Conservation (phyloP, 306 rosid genomes). For the Lithocarpus polystachyus region DNA sequence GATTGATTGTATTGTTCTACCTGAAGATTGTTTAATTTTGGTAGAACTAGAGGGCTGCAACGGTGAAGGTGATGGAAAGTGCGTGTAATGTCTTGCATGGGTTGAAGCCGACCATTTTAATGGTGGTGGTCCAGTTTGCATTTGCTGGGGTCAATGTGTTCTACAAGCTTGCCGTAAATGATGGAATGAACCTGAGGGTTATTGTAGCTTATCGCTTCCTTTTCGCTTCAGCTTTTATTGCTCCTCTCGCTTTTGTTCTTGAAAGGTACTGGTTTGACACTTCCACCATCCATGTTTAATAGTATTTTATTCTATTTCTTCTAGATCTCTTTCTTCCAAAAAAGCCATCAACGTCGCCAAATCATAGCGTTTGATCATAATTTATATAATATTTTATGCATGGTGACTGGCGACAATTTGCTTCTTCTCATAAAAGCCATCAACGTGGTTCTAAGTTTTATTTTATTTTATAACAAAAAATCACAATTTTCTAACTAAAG, state of each 20-base stretch:
- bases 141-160: constrained; percentile 55
- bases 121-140: constrained; percentile 48
- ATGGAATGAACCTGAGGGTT: constrained; percentile 61
- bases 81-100: constrained; percentile 25
- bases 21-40: too few relatives aligned
- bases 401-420: neutral
- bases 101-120: constrained; percentile 42
- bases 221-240: constrained; percentile 55
- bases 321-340: neutral
- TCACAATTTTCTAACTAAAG: too few relatives aligned
- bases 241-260: constrained; percentile 50
- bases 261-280: constrained; percentile 43
- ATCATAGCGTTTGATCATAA: too few relatives aligned
- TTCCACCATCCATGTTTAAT: too few relatives aligned
- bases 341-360: neutral
- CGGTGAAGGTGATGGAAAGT: neutral
- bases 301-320: too few relatives aligned
- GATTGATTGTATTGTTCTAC: too few relatives aligned
- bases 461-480: too few relatives aligned
- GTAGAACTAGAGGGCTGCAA: too few relatives aligned
- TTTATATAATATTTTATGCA: too few relatives aligned
- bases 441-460: neutral
- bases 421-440: neutral
- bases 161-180: constrained; percentile 54
- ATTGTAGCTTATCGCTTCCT: constrained; percentile 60